Conservation (phyloP, 192 early-diverging fungal species). For the Paraglomus occultum region DNA sequence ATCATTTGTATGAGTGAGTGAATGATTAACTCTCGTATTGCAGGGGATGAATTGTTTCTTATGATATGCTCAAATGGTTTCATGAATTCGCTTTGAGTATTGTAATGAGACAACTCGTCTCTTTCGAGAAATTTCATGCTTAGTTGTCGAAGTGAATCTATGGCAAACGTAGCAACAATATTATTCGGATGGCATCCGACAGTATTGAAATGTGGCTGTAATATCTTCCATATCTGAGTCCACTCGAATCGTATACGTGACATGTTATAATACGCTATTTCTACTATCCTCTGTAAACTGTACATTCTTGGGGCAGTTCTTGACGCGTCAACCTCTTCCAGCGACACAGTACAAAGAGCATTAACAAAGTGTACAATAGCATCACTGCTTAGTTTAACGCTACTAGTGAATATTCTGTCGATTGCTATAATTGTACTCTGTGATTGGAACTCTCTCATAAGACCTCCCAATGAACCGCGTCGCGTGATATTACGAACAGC, state of each 20-base stretch:
- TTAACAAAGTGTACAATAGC: constrained; percentile 88
- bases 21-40: constrained; percentile 69
- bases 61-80: constrained; percentile 84
- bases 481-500: constrained; percentile 32
- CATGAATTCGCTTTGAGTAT: constrained; percentile 91
- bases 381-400: constrained; percentile 70
- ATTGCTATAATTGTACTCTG: constrained; percentile 83
- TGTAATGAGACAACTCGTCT: constrained; percentile 91
- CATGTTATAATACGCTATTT: constrained; percentile 98
- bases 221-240: constrained; percentile 87
- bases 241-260: constrained; percentile 92
- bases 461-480: constrained; percentile 36
- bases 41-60: constrained; percentile 71
- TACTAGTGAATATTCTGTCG: constrained; percentile 85
- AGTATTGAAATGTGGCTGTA: constrained; percentile 79
- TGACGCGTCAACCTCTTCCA: constrained; percentile 80
- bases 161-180: constrained; percentile 79
- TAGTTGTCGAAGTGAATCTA: constrained; percentile 91
- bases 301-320: constrained; percentile 73
- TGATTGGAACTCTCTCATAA: constrained; percentile 61
- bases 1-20: constrained; percentile 75
- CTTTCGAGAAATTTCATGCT: constrained; percentile 93
- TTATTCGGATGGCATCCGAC: constrained; percentile 79
- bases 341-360: constrained; percentile 80
- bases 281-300: constrained; percentile 89